Evolutionary conservation across 2,329 filamentous ascomycete genomes (phyloP).

Genomic region (Cladorrhinum sp.): DNA sequence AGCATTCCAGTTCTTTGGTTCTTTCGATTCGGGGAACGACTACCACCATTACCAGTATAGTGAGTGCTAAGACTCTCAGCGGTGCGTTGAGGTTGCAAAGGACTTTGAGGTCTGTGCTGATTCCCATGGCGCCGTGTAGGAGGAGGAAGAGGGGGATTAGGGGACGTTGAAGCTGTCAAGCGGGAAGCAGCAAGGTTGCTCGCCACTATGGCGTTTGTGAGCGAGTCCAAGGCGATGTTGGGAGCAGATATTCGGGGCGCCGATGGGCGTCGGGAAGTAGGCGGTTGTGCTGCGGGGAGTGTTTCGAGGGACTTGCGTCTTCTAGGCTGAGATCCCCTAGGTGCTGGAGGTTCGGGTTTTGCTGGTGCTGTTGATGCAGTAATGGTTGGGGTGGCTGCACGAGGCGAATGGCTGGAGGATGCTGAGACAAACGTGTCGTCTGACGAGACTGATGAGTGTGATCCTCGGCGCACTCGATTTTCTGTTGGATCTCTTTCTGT

Average conservation of each 20-base stretch:
- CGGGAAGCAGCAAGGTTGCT: conserved; percentile 68
- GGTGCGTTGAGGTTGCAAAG: conserved; percentile 23
- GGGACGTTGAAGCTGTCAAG: conserved; percentile 35
- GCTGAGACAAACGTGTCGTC: conserved; percentile 46
- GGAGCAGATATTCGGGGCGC: conserved; percentile 24
- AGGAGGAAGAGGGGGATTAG: conserved; percentile 38
- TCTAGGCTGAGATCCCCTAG: not conserved
- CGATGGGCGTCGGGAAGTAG: conserved; percentile 23
- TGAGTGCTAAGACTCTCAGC: conserved; percentile 21
- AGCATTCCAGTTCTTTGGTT: conserved; percentile 53
- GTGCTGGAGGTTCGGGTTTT: not conserved
- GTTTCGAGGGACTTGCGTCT: conserved; percentile 3
- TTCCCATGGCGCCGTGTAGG: conserved; percentile 32
- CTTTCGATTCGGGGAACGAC: conserved; percentile 37
- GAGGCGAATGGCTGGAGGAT: conserved; percentile 31
- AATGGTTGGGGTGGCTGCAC: conserved; percentile 23
- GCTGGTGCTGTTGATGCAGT: conserved; percentile 8
- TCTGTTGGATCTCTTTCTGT: not conserved
- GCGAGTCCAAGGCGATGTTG: conserved; percentile 57
- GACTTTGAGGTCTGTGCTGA: conserved; percentile 22
- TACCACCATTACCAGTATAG: conserved; percentile 21
- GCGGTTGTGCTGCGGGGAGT: not conserved
- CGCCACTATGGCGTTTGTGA: conserved; percentile 73
- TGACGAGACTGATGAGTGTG: conserved; percentile 38
- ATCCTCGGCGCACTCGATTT: conserved; percentile 18